Evolutionary conservation across 495 filamentous ascomycete genomes (phyloP).

Genomic region (Oleoguttula mirabilis): DNA sequence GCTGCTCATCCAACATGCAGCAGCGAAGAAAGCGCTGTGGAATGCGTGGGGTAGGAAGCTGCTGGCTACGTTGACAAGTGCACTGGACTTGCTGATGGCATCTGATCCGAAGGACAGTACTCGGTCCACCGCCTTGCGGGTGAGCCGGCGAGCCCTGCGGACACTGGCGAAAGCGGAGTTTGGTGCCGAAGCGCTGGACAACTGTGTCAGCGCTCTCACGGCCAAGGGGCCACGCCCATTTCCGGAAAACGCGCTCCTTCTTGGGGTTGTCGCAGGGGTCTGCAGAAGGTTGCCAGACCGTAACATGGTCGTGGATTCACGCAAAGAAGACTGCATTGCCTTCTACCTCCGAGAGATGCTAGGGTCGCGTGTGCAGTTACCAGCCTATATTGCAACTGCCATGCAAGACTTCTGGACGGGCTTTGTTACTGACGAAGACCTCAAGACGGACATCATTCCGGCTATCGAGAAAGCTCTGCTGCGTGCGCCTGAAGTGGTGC

Average conservation of each 20-base stretch:
- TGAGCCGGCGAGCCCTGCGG: slow-evolving; percentile 41
- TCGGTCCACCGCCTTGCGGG: slow-evolving; percentile 53
- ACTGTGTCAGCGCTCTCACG: slow-evolving; percentile 53
- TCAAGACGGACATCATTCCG: slow-evolving; percentile 64
- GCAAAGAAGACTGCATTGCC: slow-evolving; percentile 57
- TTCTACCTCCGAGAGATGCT: slow-evolving; percentile 82
- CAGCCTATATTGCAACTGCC: slow-evolving; percentile 57
- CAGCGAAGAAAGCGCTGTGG: slow-evolving; percentile 41
- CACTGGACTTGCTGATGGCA: slow-evolving; percentile 64
- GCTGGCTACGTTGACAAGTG: slow-evolving; percentile 49
- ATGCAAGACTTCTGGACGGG: slow-evolving; percentile 70
- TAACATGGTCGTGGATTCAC: slow-evolving; percentile 45
- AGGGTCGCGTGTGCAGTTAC: slow-evolving; percentile 59
- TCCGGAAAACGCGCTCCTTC: slow-evolving; percentile 57
- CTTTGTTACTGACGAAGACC: slow-evolving; percentile 64
- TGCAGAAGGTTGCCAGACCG: slow-evolving; percentile 52
- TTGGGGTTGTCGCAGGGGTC: slow-evolving; percentile 80
- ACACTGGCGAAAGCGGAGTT: slow-evolving; percentile 49
- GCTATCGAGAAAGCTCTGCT: slow-evolving; percentile 78
- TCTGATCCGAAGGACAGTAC: slow-evolving; percentile 46
- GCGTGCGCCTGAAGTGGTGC: slow-evolving; percentile 77
- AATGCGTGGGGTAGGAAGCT: slow-evolving; percentile 54
- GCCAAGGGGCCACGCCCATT: slow-evolving; percentile 48
- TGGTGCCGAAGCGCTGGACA: slow-evolving; percentile 46
- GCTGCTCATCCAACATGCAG: slow-evolving; percentile 52